A percentile compares a stretch with the other conserved stretches of the same genome.
These are phyloP conservation scores for Boletus speciosus DNA, from an alignment of 768 basidiomycete species.

Conservation along the genomic window DNA sequence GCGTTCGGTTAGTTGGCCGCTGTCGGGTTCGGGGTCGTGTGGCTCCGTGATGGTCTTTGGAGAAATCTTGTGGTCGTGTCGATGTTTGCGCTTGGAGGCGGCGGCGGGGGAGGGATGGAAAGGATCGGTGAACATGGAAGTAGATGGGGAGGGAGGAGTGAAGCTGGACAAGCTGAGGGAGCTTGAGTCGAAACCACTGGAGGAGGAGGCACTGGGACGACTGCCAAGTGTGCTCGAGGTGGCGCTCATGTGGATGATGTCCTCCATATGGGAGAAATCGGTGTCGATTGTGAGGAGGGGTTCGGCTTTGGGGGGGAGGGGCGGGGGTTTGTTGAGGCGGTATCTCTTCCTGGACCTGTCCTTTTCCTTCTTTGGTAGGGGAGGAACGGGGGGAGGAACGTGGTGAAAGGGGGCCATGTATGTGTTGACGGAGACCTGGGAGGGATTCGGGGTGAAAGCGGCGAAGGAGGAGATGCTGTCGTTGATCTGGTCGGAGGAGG, in stretches of 20 bases:
- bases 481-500: conserved; percentile 31
- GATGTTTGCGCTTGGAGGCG: conserved; percentile 21
- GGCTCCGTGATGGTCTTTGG: conserved; percentile 41
- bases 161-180: conserved; percentile 37
- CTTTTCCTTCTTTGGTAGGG: conserved; percentile 28
- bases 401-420: conserved; percentile 11
- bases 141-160: conserved; percentile 38
- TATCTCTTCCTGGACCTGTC: conserved; percentile 15
- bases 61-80: conserved; percentile 43
- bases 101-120: conserved; percentile 25
- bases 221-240: conserved; percentile 2
- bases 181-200: conserved; percentile 23
- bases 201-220: conserved; percentile 20
- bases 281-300: conserved; percentile 22
- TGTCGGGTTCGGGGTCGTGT: conserved; percentile 7
- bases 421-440: conserved; percentile 24
- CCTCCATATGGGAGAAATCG: conserved; percentile 64
- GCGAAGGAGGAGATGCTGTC: conserved; percentile 30
- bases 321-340: conserved; percentile 24
- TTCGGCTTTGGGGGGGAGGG: conserved; percentile 27
- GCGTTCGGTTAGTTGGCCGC: conserved; percentile 23
- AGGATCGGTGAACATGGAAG: conserved; percentile 36
- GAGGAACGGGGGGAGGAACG: conserved; percentile 1
- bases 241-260: conserved; percentile 57
- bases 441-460: conserved; percentile 39